Percentiles rank a stretch among this genome's conserved stretches.
Evolutionary conservation across 495 filamentous ascomycete genomes (phyloP).

Genomic region (Aspergillus conjunctus): DNA sequence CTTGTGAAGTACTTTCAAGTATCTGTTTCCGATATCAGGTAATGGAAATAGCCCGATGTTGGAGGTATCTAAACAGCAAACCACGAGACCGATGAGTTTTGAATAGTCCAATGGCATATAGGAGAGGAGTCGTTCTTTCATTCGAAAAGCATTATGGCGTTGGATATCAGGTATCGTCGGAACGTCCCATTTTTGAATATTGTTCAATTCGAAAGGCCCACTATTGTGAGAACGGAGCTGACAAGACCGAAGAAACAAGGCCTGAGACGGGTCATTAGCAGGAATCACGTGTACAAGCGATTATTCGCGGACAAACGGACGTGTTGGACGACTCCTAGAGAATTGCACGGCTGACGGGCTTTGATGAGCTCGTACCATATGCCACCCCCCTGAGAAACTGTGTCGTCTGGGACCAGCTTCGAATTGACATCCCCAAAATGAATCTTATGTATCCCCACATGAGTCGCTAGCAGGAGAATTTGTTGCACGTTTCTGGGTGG

Average conservation of each 20-base stretch:
- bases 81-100: background rate
- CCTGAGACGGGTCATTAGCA: background rate
- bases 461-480: background rate
- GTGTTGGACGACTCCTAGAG: constrained; percentile 1
- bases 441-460: background rate
- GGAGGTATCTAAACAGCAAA: background rate
- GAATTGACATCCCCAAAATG: background rate
- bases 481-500: background rate
- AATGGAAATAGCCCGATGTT: background rate
- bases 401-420: background rate
- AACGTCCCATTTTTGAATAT: background rate
- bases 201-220: background rate
- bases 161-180: background rate
- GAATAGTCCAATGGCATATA: constrained; percentile 5
- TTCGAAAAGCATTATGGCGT: background rate
- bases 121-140: background rate
- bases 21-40: background rate
- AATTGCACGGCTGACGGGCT: background rate
- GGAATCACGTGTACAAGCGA: background rate
- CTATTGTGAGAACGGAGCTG: background rate
- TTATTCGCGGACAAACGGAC: background rate
- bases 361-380: constrained; percentile 1
- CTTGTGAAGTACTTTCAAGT: constrained; percentile 1
- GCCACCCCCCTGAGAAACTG: background rate
- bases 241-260: background rate